These are phyloP conservation scores for Phytophthora pluvialis DNA, from an alignment of 352 stramenopile genomes.

Conservation along the genomic window DNA sequence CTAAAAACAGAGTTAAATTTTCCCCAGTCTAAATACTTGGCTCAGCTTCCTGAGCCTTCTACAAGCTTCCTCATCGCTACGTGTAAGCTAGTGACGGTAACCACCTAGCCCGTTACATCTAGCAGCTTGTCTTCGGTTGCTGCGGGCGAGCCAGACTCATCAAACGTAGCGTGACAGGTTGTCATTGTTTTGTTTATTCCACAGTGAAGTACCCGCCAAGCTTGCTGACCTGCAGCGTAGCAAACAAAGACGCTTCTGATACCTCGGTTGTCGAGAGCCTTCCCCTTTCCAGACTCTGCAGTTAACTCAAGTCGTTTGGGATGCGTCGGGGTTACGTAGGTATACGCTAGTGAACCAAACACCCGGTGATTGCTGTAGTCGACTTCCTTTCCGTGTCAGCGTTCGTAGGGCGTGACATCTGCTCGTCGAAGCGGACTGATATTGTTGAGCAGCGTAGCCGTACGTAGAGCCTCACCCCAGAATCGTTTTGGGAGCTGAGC, in stretches of 20 bases:
- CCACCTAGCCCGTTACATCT: too few species aligned
- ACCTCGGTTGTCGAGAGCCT: constrained; percentile 12
- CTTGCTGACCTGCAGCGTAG: constrained; percentile 9
- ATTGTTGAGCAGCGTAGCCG: neutral
- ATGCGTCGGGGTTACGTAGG: constrained; percentile 4
- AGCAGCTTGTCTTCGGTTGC: constrained; percentile 3
- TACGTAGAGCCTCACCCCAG: constrained; percentile 14
- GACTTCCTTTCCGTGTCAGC: constrained; percentile 6
- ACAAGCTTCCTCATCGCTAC: too few species aligned
- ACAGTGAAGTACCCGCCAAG: constrained; percentile 15
- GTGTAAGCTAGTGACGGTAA: too few species aligned
- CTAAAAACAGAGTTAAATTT: too few species aligned
- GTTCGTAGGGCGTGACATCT: constrained; percentile 12
- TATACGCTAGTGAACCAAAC: constrained; percentile 24
- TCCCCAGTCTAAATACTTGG: too few species aligned
- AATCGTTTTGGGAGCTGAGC: constrained; percentile 19
- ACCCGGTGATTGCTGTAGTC: constrained; percentile 16
- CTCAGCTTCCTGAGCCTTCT: too few species aligned
- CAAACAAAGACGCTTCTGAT: constrained; percentile 14
- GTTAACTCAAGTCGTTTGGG: neutral
- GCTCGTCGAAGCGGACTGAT: neutral
- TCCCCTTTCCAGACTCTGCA: neutral
- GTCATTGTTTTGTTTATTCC: constrained; percentile 1
- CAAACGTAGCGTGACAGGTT: constrained; percentile 19
- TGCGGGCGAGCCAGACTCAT: constrained; percentile 3